Base-by-base conservation (phyloP, 139 green algal genomes). In the Zygnema circumcarinatum region DNA sequence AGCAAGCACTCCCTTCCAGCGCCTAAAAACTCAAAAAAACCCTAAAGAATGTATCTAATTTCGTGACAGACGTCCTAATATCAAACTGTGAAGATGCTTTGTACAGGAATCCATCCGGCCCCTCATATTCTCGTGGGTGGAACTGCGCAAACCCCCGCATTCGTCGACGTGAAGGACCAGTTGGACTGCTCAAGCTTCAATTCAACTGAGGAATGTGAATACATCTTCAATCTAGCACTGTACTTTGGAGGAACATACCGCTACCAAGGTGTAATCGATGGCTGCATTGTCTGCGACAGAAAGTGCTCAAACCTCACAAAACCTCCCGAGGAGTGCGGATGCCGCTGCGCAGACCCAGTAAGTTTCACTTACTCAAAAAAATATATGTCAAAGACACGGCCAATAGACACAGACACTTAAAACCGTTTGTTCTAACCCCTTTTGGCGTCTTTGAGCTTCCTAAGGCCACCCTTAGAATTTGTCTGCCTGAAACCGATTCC, bases 201-300 rank as follows among this genome's bases (percentile, higher is more conserved):
- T 62, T 25, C 47, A 62, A 62, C 47, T 16, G 47, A 62, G 16
- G 47, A 62, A 25, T 62, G 47, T 62, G 7, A 62, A 62, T 25
- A 7, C 16, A 16, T 16, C 47, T 62, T 62, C 47, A 16, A 7
- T 25, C 7, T 16, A 7, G 47, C 47, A 7, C 47, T 62, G 7
- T 7, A 25, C 7, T 62, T 16, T 62, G 47, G 47, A 25, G 47
- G 47, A 16, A 25, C 47, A 25, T 62, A 62, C 16, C 47, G 47
- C 7, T 62, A 62, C 16, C 47, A 62, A 62, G 47, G 47, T 62
- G 47, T 78, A 3, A 41, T 41, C 69, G 69, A 78, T 41, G 69
- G 69, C 16, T 78, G 69, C 16, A 3, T 78, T 78, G 69, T 78
- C 3, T 78, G 69, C 16, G 69, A 41, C 35, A 39, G 69, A 41